Base-by-base conservation (phyloP, 2,329 filamentous ascomycete genomes). In the Proliferodiscus dingleyae region DNA sequence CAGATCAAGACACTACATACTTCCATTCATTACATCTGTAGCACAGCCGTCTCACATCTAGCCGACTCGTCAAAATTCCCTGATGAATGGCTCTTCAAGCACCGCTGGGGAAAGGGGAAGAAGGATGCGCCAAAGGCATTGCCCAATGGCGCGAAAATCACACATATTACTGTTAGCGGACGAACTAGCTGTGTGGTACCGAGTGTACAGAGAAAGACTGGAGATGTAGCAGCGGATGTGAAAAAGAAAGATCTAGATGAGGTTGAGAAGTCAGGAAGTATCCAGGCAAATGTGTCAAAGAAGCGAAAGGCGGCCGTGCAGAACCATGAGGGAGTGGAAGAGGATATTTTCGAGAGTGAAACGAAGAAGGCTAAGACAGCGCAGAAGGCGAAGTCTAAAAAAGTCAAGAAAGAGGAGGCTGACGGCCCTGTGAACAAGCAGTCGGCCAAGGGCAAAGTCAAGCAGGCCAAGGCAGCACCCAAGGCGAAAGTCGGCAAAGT, bases 111-210 rank as follows among this genome's bases (percentile, higher is more conserved):
- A 10, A 95, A 96, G 61, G 87, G 87, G 16, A 89, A 88, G 61
- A 89, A 91, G 61, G 77, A 76, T 23, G 74, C 79, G 1, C 67
- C 75, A 1, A 78, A 77, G 4, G 77, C 75, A 39, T 68, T 97
- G 22, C 91, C 91, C 0, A 94, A 81, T 53, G 93, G 93, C 0
- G 84, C 89, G 52, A 89, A 85, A 66, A 83, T 97, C 37, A 81
- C 82, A 0, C 93, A 91, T 61, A 68, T 97, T 39, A 96, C 85
- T 0, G 91, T 97, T 0, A 91, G 91, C 0, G 90, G 91, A 2
- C 74, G 93, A 37, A 97, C 93, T 3, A 95, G 88, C 60, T 95
- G 90, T 38, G 85, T 91, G 42, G 89, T 94, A 0, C 89, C 89
- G 0, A 80, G 74, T 10, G 69, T 93, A 22, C 93, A 97, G 70